A percentile compares a stretch with the other conserved stretches of the same genome.
These are phyloP conservation scores for Zalerion maritima DNA, from an alignment of 495 filamentous ascomycete genomes.

Conservation along the genomic window DNA sequence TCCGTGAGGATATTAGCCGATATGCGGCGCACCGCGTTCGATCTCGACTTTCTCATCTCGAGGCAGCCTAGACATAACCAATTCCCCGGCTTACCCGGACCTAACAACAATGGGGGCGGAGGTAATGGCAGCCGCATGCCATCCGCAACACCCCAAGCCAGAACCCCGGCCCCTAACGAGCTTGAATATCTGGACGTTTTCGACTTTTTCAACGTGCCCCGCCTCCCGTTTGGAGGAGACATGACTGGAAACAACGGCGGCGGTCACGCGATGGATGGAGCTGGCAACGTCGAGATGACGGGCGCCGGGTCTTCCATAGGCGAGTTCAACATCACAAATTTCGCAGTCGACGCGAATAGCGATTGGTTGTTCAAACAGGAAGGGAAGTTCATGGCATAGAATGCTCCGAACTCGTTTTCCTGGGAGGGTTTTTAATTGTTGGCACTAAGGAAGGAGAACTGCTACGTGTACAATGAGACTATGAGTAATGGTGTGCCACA, in stretches of 20 bases:
- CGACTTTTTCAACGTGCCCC: conserved; percentile 81
- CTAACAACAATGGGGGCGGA: conserved; percentile 7
- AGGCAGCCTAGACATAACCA: conserved; percentile 52
- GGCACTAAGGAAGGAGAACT: too few relatives aligned
- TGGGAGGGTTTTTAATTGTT: too few relatives aligned
- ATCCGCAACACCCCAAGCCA: conserved; percentile 29
- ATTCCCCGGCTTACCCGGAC: conserved; percentile 20
- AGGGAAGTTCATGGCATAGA: too few relatives aligned
- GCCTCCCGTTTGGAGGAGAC: conserved; percentile 40
- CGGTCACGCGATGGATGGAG: conserved; percentile 8
- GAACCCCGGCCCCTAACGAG: conserved; percentile 62
- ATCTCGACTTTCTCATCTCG: conserved; percentile 76
- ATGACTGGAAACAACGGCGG: conserved; percentile 11
- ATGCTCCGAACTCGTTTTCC: too few relatives aligned
- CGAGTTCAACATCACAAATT: conserved; percentile 52
- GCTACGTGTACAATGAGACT: too few relatives aligned
- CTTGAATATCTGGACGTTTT: conserved; percentile 87
- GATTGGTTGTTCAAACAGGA: conserved; percentile 45
- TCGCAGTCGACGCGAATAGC: conserved; percentile 47
- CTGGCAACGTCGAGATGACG: conserved; percentile 11
- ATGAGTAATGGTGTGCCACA: too few relatives aligned
- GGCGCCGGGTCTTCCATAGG: conserved; percentile 17
- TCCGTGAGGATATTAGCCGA: conserved; percentile 77
- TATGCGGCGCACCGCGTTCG: conserved; percentile 75
- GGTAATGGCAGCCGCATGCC: conserved; percentile 17